Base-by-base conservation (phyloP, 768 basidiomycete species). In the Termitomyces sp. region DNA sequence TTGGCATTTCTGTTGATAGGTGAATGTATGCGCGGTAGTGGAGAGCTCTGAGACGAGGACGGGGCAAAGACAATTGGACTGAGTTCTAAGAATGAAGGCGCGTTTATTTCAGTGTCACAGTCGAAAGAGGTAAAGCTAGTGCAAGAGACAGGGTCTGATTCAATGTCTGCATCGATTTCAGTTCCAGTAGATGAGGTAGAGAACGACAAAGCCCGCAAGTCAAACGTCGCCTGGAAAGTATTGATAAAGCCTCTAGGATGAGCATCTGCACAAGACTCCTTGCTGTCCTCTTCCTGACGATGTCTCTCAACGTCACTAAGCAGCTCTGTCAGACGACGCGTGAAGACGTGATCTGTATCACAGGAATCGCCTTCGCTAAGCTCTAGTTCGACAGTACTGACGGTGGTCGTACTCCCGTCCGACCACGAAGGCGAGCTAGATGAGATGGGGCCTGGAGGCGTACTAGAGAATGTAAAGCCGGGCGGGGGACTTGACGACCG, bases 341-440 rank as follows among this genome's bases (percentile, higher is more conserved):
- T 41, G 13, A 42, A 45, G 22, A 5, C 29, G 31, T 44, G 31
- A 12, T 20, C 41, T 22, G 41, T 4, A 33, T 6, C 29, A 44
- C 53, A 54, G 7, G 33, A 13, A 4, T 4, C 53, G 4, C 22
- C 22, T 9, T 24, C 22, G 4, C 22, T 44, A 9, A 31, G 29
- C 12, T 31, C 29, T 7, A 44, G 28, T 3, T 10, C 39, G 53
- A 28, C 20, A 15, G 51, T 24, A 20, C 39, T 53, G 16, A 33
- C 31, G 20, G 31, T 45, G 15, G 52, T 42, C 13, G 41, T 44
- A 9, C 41, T 44, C 28, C n/a, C 53, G 4, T 54, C 53, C 8
- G 53, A 54, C 42, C 53, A 54, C 42, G 42, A 54, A 18, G 53
- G 53, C 4, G 53, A 54, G 22, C 53, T 54, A 0, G 53, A 54